These are phyloP conservation scores for Poronia punctata DNA, from an alignment of 495 filamentous ascomycete species.

Conservation along the genomic window DNA sequence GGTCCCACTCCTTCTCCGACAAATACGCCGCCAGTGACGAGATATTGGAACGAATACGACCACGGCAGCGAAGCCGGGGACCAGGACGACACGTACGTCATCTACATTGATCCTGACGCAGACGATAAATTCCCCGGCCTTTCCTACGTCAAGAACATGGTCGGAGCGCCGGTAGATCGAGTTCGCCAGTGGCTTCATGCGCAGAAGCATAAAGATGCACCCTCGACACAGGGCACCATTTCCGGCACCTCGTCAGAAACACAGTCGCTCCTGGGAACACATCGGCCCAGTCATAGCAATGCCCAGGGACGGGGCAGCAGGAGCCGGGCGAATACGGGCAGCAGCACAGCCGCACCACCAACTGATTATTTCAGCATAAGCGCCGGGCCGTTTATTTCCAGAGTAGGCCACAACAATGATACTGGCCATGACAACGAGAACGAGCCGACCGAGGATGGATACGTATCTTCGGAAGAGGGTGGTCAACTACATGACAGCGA, in stretches of 20 bases:
- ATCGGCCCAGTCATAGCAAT: no score
- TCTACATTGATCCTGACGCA: conserved; percentile 50
- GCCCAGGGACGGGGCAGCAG: no score
- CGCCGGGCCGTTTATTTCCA: no score
- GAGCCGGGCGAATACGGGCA: not conserved
- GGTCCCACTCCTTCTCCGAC: not conserved
- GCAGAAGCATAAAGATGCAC: conserved; percentile 2
- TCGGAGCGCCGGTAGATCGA: conserved; percentile 38
- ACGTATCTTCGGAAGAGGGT: conserved; percentile 17
- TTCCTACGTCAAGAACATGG: conserved; percentile 32
- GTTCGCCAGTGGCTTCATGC: conserved; percentile 36
- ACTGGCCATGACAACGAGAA: no score
- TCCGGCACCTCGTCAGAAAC: conserved; percentile 16
- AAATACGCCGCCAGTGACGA: conserved; percentile 10
- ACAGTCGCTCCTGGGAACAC: conserved; percentile 27
- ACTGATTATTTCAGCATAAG: conserved; percentile 27
- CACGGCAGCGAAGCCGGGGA: conserved; percentile 50
- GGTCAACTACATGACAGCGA: conserved; percentile 27
- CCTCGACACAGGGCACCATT: not conserved
- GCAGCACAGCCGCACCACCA: not conserved
- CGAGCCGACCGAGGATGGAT: conserved; percentile 21
- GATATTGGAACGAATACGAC: conserved; percentile 64
- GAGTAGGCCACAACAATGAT: no score
- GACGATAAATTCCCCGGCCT: conserved; percentile 42
- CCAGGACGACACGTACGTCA: conserved; percentile 42